Percentiles rank a stretch among this genome's conserved stretches.
These are phyloP conservation scores for Furcasterigmium sp. DNA, from an alignment of 2,329 filamentous ascomycete genomes.

Conservation along the genomic window DNA sequence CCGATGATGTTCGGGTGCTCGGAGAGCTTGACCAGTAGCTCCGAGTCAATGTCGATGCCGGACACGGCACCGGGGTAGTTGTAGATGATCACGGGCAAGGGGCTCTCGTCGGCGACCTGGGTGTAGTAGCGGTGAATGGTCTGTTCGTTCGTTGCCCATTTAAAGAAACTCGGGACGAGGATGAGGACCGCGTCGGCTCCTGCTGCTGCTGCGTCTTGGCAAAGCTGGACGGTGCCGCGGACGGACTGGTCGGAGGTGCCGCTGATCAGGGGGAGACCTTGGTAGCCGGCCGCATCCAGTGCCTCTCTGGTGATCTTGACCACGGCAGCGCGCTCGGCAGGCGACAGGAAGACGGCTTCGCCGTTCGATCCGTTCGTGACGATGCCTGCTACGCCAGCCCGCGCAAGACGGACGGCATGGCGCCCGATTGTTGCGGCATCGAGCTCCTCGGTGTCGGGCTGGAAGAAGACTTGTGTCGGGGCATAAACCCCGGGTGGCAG, in stretches of 20 bases:
- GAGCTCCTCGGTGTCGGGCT: constrained; percentile 47
- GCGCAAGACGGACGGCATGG: constrained; percentile 54
- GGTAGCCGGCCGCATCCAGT: constrained; percentile 58
- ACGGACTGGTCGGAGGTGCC: constrained; percentile 13
- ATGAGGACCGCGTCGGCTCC: constrained; percentile 13
- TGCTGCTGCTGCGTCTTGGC: constrained; percentile 6
- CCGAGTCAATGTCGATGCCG: constrained; percentile 12
- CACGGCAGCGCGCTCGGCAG: constrained; percentile 8
- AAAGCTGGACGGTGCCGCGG: constrained; percentile 9
- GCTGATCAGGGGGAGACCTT: constrained; percentile 27
- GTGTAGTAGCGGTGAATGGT: constrained; percentile 10
- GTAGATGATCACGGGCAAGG: constrained; percentile 12
- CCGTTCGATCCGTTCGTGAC: constrained; percentile 70
- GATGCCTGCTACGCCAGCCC: constrained; percentile 60
- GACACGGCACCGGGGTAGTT: constrained; percentile 13
- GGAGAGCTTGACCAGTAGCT: constrained; percentile 29
- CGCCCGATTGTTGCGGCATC: constrained; percentile 44
- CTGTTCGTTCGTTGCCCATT: constrained; percentile 11
- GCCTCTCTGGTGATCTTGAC: constrained; percentile 11
- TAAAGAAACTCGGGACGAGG: constrained; percentile 14
- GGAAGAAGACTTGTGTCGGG: constrained; percentile 60
- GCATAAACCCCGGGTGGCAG: constrained; percentile 58
- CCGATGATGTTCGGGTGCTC: constrained; percentile 57
- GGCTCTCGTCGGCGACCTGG: constrained; percentile 10
- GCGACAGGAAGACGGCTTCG: constrained; percentile 56